Evolutionary conservation across 495 filamentous ascomycete genomes (phyloP).

Genomic region (Neurospora sp.): DNA sequence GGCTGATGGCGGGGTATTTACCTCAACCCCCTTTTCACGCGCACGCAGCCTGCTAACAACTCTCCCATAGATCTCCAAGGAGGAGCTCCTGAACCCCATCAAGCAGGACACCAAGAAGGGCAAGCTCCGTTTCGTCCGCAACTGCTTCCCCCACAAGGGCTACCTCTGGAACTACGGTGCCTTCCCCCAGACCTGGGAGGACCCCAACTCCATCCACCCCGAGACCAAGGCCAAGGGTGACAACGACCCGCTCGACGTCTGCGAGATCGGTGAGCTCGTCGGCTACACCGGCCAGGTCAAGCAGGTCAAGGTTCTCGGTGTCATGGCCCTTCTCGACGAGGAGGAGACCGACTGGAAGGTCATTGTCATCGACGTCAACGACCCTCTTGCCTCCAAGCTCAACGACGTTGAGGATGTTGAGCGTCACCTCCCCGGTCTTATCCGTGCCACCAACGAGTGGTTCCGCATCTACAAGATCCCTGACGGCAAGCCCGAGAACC

Average conservation of each 20-base stretch:
- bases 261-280: constrained; percentile 98
- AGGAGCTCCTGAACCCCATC: constrained; percentile 93
- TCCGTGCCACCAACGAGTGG: constrained; percentile 99
- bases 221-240: constrained; percentile 99
- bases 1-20: background rate
- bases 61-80: constrained; percentile 76
- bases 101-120: constrained; percentile 88
- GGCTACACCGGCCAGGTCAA: constrained; percentile 93
- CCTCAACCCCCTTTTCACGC: background rate
- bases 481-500: constrained; percentile 99
- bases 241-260: constrained; percentile 98
- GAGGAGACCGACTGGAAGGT: constrained; percentile 99
- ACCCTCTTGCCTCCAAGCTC: constrained; percentile 90
- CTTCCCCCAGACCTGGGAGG: constrained; percentile 99
- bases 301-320: constrained; percentile 98
- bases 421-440: constrained; percentile 90
- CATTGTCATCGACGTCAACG: constrained; percentile 97
- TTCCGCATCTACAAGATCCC: constrained; percentile 99
- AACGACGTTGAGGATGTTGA: constrained; percentile 99
- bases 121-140: constrained; percentile 94
- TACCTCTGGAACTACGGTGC: constrained; percentile 99
- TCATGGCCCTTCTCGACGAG: constrained; percentile 98
- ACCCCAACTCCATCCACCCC: constrained; percentile 87
- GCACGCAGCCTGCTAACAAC: constrained; percentile 2
- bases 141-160: constrained; percentile 99